phyloP scores from a whole-genome alignment of 2,329 filamentous ascomycete genomes.

The Alternaria angustiovoidea region DNA sequence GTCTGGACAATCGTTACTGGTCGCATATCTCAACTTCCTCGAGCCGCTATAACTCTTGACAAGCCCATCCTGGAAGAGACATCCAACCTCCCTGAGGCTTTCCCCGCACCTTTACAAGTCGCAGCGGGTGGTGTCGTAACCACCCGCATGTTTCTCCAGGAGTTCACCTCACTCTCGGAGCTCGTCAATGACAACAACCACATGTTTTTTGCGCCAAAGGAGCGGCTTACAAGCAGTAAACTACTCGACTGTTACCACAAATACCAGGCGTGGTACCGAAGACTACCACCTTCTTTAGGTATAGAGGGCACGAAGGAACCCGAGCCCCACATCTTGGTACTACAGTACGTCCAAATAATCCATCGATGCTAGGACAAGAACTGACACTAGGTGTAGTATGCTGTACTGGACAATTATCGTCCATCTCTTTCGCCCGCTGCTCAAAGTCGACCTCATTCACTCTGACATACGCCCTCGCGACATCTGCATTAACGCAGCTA shows the following conservation, averaged over 20 bases:
- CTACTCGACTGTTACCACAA: slow-evolving; percentile 71
- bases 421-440: slow-evolving; percentile 76
- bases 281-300: slow-evolving; percentile 69
- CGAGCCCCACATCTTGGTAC: slow-evolving; percentile 75
- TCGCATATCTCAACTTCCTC: slow-evolving; percentile 57
- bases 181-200: slow-evolving; percentile 76
- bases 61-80: slow-evolving; percentile 66
- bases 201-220: slow-evolving; percentile 74
- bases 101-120: slow-evolving; percentile 18
- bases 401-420: slow-evolving; percentile 75
- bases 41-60: slow-evolving; percentile 58
- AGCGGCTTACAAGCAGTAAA: slow-evolving; percentile 69
- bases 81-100: slow-evolving; percentile 55
- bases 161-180: slow-evolving; percentile 76
- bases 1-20: slow-evolving; percentile 58
- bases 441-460: slow-evolving; percentile 66
- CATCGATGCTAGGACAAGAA: not conserved
- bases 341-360: slow-evolving; percentile 67
- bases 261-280: slow-evolving; percentile 76
- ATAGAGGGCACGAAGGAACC: slow-evolving; percentile 61
- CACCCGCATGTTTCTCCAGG: slow-evolving; percentile 50
- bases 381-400: slow-evolving; percentile 56
- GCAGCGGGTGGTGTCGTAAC: slow-evolving; percentile 27
- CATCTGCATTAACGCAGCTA: slow-evolving; percentile 65
- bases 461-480: slow-evolving; percentile 70